Percentiles rank a stretch among this genome's conserved stretches.
Evolutionary conservation across 2,329 filamentous ascomycete species (phyloP).

Genomic region (Calycina herbarum): DNA sequence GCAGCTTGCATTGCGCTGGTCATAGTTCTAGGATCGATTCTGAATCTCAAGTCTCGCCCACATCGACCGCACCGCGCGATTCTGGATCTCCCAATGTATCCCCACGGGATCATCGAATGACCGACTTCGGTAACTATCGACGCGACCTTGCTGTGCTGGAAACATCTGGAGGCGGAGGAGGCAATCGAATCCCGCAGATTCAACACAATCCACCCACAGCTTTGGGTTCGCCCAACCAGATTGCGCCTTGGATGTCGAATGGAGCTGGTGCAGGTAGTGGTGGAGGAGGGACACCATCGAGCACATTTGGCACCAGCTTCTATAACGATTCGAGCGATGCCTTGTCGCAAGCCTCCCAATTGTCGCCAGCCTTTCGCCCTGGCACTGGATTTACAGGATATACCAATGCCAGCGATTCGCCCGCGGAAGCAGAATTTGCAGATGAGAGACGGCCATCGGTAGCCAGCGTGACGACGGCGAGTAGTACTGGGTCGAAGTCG

Average conservation of each 20-base stretch:
- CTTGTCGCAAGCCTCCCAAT: constrained; percentile 62
- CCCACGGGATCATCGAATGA: constrained; percentile 38
- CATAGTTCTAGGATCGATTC: constrained; percentile 33
- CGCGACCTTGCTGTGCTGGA: constrained; percentile 71
- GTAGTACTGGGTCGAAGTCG: constrained; percentile 79
- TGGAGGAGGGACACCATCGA: constrained; percentile 33
- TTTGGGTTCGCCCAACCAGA: constrained; percentile 45
- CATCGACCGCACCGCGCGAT: constrained; percentile 31
- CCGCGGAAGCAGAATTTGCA: constrained; percentile 59
- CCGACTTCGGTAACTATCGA: constrained; percentile 67
- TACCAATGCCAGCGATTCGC: constrained; percentile 56
- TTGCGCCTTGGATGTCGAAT: constrained; percentile 56
- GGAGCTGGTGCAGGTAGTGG: constrained; percentile 17
- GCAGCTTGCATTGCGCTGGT: constrained; percentile 34
- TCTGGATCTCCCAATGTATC: constrained; percentile 37
- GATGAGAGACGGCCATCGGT: constrained; percentile 84
- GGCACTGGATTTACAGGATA: constrained; percentile 46
- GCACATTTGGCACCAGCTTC: constrained; percentile 56
- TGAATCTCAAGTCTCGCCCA: constrained; percentile 38
- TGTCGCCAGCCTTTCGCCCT: constrained; percentile 69
- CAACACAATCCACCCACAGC: constrained; percentile 59
- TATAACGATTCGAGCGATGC: constrained; percentile 76
- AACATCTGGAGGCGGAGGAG: constrained; percentile 50
- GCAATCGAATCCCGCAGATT: constrained; percentile 53
- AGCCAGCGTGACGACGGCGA: constrained; percentile 82